Base-by-base conservation (phyloP, 2,329 filamentous ascomycete species). In the Epicoccum nigrum region DNA sequence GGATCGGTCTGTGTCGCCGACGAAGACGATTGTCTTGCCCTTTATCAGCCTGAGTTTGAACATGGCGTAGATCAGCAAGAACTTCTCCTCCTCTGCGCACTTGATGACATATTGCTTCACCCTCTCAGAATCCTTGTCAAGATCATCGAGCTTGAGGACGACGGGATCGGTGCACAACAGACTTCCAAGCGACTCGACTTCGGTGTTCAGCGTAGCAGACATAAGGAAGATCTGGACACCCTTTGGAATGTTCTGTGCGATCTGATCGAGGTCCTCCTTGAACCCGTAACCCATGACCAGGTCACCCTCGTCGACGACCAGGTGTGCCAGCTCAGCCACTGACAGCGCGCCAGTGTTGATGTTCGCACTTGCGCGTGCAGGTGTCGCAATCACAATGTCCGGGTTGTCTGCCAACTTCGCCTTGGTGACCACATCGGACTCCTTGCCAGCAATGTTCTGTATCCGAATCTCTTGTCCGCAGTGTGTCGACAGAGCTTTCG, bases 31-130 rank as follows among this genome's bases (percentile, higher is more conserved):
- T 51, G 88, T 89, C 73, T 97, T 97, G 58, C 94, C 94, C 72
- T 93, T 96, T 69, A 99, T 88, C 43, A 97, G 79, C 71, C 94
- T 89, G 11, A 97, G 82, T 77, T 96, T 96, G 79, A 97, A 96
- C 69, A 97, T 93, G 53, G 96, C 89, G 67, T 96, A 97, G 15
- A 88, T 86, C 34, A 99, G 77, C 30, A 99, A 77, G 67, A 97
- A 99, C 70, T 99, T 99, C 66, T 97, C 94, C 60, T 97, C 93
- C 75, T 99, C 94, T n/a, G 85, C 90, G 62, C 92, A 96, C 82
- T 87, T 91, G 59, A 97, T 89, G 23, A 92, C 86, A 67, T 92
- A 96, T 76, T 97, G 94, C 46, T 86, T 90, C 21, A 97, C 82
- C 4, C 86, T 87, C 55, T 88, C 85, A 16, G 86, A 85, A 59